Evolutionary conservation across 1,139 yeast species (phyloP).

Genomic region (Taphrina betulina): DNA sequence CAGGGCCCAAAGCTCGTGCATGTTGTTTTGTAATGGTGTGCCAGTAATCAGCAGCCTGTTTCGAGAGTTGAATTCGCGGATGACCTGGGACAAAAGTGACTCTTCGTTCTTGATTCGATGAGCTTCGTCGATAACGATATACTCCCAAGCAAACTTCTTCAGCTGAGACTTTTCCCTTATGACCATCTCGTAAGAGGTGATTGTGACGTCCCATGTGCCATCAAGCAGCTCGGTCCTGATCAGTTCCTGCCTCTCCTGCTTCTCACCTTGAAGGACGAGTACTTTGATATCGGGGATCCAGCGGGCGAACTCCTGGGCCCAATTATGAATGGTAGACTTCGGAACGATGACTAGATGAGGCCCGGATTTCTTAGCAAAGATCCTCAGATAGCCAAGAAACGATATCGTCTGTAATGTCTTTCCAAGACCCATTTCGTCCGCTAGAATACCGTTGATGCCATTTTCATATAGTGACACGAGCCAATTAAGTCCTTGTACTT

Average conservation of each 20-base stretch:
- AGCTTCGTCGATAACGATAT: constrained; percentile 92
- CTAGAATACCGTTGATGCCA: constrained; percentile 95
- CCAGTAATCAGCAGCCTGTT: constrained; percentile 89
- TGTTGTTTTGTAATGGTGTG: constrained; percentile 89
- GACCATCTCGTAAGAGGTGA: constrained; percentile 91
- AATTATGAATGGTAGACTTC: constrained; percentile 89
- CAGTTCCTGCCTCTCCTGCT: constrained; percentile 66
- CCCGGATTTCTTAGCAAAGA: constrained; percentile 74
- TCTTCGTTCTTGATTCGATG: constrained; percentile 95
- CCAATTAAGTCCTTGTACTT: constrained; percentile 95
- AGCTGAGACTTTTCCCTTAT: constrained; percentile 78
- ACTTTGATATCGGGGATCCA: constrained; percentile 98
- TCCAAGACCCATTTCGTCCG: constrained; percentile 99
- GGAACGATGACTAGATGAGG: constrained; percentile 93
- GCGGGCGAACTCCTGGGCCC: constrained; percentile 87
- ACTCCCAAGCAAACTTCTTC: constrained; percentile 88
- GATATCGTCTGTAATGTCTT: constrained; percentile 96
- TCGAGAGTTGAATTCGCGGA: constrained; percentile 78
- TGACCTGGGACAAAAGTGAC: constrained; percentile 82
- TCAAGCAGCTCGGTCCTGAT: constrained; percentile 60
- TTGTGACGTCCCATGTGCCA: constrained; percentile 81
- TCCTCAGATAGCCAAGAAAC: constrained; percentile 81
- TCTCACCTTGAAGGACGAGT: constrained; percentile 80
- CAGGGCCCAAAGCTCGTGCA: constrained; percentile 95
- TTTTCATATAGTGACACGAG: constrained; percentile 93